Conservation (phyloP, 2,329 filamentous ascomycete species). For the Diaporthe ampelina region DNA sequence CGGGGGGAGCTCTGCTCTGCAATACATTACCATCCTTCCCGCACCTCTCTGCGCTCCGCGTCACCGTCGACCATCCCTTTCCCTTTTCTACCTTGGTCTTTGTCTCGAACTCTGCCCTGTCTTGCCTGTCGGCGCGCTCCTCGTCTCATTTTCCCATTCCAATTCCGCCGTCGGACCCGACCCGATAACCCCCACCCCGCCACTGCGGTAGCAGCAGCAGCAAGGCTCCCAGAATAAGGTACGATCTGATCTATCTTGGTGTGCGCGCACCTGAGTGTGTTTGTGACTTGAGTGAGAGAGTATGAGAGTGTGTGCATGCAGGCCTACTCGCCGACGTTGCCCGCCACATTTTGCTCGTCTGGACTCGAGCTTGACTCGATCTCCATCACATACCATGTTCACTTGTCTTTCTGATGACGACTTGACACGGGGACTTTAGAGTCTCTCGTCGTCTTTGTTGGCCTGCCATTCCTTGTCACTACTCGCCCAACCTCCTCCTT, state of each 20-base stretch:
- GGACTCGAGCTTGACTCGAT: slow-evolving; percentile 19
- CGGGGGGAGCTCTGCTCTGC: background rate
- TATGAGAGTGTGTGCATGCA: background rate
- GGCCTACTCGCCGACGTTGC: slow-evolving; percentile 3
- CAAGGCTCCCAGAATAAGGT: slow-evolving; percentile 25
- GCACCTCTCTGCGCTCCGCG: slow-evolving; percentile 23
- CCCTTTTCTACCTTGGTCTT: slow-evolving; percentile 23
- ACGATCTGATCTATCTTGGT: slow-evolving; percentile 13
- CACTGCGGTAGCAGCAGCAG: slow-evolving; percentile 2
- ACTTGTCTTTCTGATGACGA: background rate
- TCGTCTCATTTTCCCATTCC: slow-evolving; percentile 31
- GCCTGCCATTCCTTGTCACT: background rate
- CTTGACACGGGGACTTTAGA: background rate
- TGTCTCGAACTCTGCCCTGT: slow-evolving; percentile 21
- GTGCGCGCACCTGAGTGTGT: background rate
- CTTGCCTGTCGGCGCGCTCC: slow-evolving; percentile 3
- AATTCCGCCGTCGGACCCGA: slow-evolving; percentile 32
- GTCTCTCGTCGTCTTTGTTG: background rate
- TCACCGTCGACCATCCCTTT: slow-evolving; percentile 7
- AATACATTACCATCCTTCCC: slow-evolving; percentile 36
- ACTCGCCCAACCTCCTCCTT: background rate
- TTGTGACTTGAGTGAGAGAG: background rate
- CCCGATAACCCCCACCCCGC: slow-evolving; percentile 30
- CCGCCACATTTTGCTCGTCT: background rate
- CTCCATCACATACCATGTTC: background rate